Percentiles rank a stretch among this genome's conserved stretches.
Evolutionary conservation across 2,329 filamentous ascomycete species (phyloP).

Genomic region (Aspergillus neoniger): DNA sequence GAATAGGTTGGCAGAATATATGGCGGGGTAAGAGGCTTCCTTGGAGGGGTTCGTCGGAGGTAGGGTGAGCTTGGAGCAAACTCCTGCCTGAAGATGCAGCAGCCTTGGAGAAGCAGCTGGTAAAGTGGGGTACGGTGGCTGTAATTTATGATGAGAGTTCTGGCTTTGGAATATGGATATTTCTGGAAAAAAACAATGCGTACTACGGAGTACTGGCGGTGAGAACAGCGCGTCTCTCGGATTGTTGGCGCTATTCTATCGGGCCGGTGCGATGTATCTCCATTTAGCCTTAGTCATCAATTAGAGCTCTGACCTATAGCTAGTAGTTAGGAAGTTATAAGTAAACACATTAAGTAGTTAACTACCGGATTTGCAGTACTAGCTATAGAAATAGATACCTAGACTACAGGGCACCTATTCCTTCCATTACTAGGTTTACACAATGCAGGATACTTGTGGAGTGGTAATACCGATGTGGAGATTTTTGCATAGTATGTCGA

Average conservation of each 20-base stretch:
- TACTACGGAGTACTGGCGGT: conserved; percentile 22
- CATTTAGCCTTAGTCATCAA: conserved; percentile 17
- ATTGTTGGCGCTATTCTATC: conserved; percentile 16
- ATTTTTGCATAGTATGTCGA: too few relatives aligned
- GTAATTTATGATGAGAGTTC: conserved; percentile 10
- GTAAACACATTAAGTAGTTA: not conserved
- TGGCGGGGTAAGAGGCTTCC: conserved; percentile 31
- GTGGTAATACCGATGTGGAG: too few relatives aligned
- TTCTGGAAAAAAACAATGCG: conserved; percentile 12
- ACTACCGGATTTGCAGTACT: not conserved
- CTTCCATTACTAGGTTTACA: not conserved
- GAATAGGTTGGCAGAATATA: conserved; percentile 18
- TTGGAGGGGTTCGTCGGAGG: conserved; percentile 28
- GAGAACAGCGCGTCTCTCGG: conserved; percentile 17
- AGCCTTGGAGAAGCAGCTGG: conserved; percentile 6
- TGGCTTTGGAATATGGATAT: conserved; percentile 11
- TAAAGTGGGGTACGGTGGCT: conserved; percentile 14
- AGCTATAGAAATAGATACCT: too few relatives aligned
- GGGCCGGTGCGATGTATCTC: conserved; percentile 15
- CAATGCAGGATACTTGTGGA: too few relatives aligned
- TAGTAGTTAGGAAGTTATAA: conserved; percentile 8
- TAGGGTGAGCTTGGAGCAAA: conserved; percentile 15
- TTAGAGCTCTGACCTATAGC: conserved; percentile 9
- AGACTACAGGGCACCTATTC: not conserved
- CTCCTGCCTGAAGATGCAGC: conserved; percentile 13